Evolutionary conservation across 768 basidiomycete genomes (phyloP).

Genomic region (Leucogyrophana mollusca): DNA sequence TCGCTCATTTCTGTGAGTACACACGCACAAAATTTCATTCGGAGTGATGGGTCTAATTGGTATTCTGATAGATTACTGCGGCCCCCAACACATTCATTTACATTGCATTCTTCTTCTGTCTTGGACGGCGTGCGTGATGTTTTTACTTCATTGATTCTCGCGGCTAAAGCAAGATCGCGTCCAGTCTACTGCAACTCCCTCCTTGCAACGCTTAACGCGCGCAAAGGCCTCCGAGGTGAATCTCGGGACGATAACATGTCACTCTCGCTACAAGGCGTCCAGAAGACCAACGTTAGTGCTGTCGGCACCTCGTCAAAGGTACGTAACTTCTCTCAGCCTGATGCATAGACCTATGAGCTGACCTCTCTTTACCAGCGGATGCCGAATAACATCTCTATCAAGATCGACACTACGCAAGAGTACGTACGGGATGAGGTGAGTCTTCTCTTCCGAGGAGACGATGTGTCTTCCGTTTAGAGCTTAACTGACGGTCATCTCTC

Average conservation of each 20-base stretch:
- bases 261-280: slow-evolving; percentile 24
- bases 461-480: too few species aligned
- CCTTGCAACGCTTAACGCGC: slow-evolving; percentile 58
- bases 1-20: slow-evolving; percentile 48
- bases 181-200: slow-evolving; percentile 61
- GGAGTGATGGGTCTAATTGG: not conserved
- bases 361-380: slow-evolving; percentile 5
- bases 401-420: slow-evolving; percentile 62
- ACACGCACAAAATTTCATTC: not conserved
- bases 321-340: not conserved
- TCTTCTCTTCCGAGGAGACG: not conserved
- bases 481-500: too few species aligned
- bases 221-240: slow-evolving; percentile 41
- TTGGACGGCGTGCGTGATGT: slow-evolving; percentile 50
- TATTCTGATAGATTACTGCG: slow-evolving; percentile 39
- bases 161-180: slow-evolving; percentile 1
- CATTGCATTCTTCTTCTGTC: slow-evolving; percentile 58
- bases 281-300: slow-evolving; percentile 18
- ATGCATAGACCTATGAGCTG: not conserved
- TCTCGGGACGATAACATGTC: slow-evolving; percentile 8
- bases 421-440: slow-evolving; percentile 39
- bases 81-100: slow-evolving; percentile 53
- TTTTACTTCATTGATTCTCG: not conserved
- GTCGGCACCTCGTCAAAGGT: slow-evolving; percentile 12
- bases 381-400: slow-evolving; percentile 58